phyloP scores from a whole-genome alignment of 495 filamentous ascomycete genomes.

The Lasiosphaeriaceae sp. region DNA sequence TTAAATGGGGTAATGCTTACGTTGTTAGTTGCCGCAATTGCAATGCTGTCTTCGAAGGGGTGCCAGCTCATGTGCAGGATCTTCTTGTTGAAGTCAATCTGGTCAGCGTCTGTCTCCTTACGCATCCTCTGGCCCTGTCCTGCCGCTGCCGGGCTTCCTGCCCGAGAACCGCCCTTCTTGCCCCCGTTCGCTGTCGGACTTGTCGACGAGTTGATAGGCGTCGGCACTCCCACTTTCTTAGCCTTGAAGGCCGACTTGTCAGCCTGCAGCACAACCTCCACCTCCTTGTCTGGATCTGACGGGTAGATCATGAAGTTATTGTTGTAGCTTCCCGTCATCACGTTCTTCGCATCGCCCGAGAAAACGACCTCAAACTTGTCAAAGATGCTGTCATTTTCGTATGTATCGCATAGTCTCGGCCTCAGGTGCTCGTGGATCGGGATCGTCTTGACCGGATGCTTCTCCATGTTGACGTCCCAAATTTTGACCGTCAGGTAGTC shows the following conservation, averaged over 20 bases:
- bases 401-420: slow-evolving; percentile 93
- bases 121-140: slow-evolving; percentile 88
- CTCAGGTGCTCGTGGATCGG: slow-evolving; percentile 97
- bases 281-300: slow-evolving; percentile 89
- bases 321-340: slow-evolving; percentile 99
- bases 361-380: slow-evolving; percentile 99
- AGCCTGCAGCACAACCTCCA: slow-evolving; percentile 94
- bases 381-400: slow-evolving; percentile 99
- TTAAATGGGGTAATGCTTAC: slow-evolving; percentile 52
- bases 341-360: slow-evolving; percentile 95
- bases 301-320: slow-evolving; percentile 99
- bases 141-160: slow-evolving; percentile 82
- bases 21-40: slow-evolving; percentile 98
- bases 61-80: slow-evolving; percentile 99
- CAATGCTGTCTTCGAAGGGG: slow-evolving; percentile 98
- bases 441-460: slow-evolving; percentile 94
- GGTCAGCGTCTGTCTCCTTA: slow-evolving; percentile 98
- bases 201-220: slow-evolving; percentile 82
- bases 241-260: slow-evolving; percentile 99
- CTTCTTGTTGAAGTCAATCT: slow-evolving; percentile 99
- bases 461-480: slow-evolving; percentile 99
- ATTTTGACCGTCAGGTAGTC: slow-evolving; percentile 99
- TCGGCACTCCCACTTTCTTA: slow-evolving; percentile 97
- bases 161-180: slow-evolving; percentile 79
- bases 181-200: slow-evolving; percentile 68